Evolutionary conservation across 2,329 filamentous ascomycete genomes (phyloP).

Genomic region (Polytolypa hystricis): DNA sequence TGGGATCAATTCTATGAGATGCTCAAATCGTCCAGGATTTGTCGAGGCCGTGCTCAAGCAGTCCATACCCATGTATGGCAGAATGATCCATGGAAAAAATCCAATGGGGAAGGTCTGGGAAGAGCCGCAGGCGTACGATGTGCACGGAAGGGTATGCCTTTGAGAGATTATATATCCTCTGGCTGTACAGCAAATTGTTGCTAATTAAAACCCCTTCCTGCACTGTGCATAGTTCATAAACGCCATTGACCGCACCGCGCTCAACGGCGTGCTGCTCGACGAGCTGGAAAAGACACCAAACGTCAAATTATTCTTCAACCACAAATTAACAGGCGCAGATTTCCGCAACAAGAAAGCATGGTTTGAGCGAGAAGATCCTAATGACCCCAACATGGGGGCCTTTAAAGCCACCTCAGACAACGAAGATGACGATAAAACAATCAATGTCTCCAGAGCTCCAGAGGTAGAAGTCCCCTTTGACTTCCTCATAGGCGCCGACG

Average conservation of each 20-base stretch:
- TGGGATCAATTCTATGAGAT: constrained; percentile 75
- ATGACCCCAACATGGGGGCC: constrained; percentile 19
- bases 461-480: constrained; percentile 85
- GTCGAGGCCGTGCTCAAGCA: constrained; percentile 62
- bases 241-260: constrained; percentile 69
- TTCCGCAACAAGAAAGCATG: constrained; percentile 70
- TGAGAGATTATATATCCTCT: not conserved
- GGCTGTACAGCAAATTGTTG: not conserved
- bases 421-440: constrained; percentile 7
- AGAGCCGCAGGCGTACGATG: constrained; percentile 78
- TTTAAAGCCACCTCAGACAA: constrained; percentile 23
- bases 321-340: constrained; percentile 85
- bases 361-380: constrained; percentile 55
- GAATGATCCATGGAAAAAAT: constrained; percentile 79
- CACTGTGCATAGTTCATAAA: constrained; percentile 54
- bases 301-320: constrained; percentile 82
- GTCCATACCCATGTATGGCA: constrained; percentile 86
- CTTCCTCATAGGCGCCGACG: constrained; percentile 87
- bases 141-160: constrained; percentile 62
- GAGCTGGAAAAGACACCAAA: constrained; percentile 75
- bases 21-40: constrained; percentile 55
- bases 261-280: constrained; percentile 78
- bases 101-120: constrained; percentile 59
- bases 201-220: not conserved
- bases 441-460: constrained; percentile 33